phyloP scores from a whole-genome alignment of 805 yeast species.

The Yarrowia yakushimensis region DNA sequence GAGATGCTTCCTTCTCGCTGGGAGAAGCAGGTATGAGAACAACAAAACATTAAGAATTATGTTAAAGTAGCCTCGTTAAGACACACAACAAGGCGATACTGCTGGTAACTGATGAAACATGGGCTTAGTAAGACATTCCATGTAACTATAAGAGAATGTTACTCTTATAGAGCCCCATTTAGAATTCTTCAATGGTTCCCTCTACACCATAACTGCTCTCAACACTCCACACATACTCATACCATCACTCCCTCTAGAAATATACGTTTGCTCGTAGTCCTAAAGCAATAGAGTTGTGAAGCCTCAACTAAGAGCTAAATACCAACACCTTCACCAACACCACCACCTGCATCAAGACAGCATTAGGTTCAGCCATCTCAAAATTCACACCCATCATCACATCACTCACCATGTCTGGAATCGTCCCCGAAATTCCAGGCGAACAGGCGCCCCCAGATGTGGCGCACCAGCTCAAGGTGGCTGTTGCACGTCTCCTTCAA shows the following conservation, averaged over 20 bases:
- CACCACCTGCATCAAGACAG: background rate
- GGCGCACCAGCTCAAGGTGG: constrained; percentile 60
- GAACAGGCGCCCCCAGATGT: constrained; percentile 68
- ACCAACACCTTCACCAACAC: background rate
- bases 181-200: no score
- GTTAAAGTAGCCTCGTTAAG: no score
- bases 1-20: background rate
- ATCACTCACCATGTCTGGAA: constrained; percentile 11
- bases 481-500: constrained; percentile 61
- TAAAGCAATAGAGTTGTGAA: background rate
- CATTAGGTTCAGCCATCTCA: constrained; percentile 9
- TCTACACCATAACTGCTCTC: no score
- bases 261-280: no score
- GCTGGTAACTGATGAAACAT: no score
- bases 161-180: no score
- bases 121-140: background rate
- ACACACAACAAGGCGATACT: no score
- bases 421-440: constrained; percentile 44
- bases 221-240: no score
- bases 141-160: no score
- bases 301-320: background rate
- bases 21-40: no score
- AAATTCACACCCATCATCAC: background rate
- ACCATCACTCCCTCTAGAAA: no score
- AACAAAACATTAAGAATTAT: no score